These are phyloP conservation scores for Sugiyamaella qingdaonensis DNA, from an alignment of 805 yeast species.

Conservation along the genomic window DNA sequence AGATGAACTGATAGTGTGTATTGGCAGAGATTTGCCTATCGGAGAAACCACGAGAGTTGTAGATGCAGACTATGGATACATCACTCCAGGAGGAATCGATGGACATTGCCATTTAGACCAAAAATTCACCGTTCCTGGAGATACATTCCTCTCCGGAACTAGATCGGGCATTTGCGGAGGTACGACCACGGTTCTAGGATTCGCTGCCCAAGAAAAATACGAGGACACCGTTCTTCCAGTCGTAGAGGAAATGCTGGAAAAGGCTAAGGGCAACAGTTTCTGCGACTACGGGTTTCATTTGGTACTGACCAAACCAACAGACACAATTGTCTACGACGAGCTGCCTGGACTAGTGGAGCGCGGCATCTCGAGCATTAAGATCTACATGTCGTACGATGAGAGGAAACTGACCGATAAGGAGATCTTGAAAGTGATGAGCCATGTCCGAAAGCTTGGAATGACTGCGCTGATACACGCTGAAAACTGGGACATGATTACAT, in stretches of 20 bases:
- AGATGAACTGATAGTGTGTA: constrained; percentile 37
- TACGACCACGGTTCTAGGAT: constrained; percentile 45
- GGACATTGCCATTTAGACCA: constrained; percentile 48
- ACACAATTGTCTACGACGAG: constrained; percentile 30
- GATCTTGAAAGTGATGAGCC: constrained; percentile 37
- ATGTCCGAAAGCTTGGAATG: constrained; percentile 39
- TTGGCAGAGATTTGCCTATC: constrained; percentile 34
- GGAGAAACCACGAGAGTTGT: constrained; percentile 25
- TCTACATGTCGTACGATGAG: constrained; percentile 46
- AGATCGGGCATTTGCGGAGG: constrained; percentile 49
- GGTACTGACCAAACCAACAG: constrained; percentile 38
- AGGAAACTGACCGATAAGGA: constrained; percentile 41
- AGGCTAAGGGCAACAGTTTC: constrained; percentile 33
- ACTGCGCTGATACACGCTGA: constrained; percentile 53
- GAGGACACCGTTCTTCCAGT: constrained; percentile 30
- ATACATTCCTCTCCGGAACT: constrained; percentile 43
- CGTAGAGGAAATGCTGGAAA: constrained; percentile 32
- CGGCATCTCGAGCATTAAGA: constrained; percentile 41
- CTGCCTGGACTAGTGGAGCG: constrained; percentile 35
- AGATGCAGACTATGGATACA: constrained; percentile 46
- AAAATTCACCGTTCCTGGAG: constrained; percentile 41
- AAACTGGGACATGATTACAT: constrained; percentile 44
- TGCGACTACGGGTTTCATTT: constrained; percentile 50
- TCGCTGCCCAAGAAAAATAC: constrained; percentile 43
- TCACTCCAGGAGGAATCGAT: constrained; percentile 52